Percentiles rank a stretch among this genome's conserved stretches.
phyloP scores from a whole-genome alignment of 148 eudicot species.

The Spergularia bocconei region DNA sequence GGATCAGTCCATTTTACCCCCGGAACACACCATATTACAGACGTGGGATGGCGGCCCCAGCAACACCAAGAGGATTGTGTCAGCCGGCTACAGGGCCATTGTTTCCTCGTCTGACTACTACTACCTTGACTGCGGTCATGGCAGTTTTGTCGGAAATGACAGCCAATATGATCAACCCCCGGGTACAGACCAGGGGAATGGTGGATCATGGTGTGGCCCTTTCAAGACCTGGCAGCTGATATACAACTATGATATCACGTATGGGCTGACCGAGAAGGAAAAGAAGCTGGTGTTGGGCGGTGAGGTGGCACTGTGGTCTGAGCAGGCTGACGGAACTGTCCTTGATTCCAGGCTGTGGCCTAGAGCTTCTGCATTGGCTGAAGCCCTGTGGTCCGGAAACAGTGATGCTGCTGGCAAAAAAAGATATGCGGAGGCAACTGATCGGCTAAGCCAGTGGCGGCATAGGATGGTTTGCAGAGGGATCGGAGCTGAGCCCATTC shows the following conservation, averaged over 20 bases:
- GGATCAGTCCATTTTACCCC: constrained; percentile 51
- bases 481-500: constrained; percentile 80
- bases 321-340: constrained; percentile 79
- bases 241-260: constrained; percentile 78
- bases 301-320: constrained; percentile 92
- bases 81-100: constrained; percentile 68
- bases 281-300: constrained; percentile 75
- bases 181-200: constrained; percentile 47
- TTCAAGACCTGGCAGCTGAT: constrained; percentile 91
- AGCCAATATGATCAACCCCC: constrained; percentile 55
- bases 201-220: constrained; percentile 95
- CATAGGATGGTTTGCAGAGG: constrained; percentile 79
- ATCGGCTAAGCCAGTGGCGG: constrained; percentile 81
- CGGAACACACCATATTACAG: constrained; percentile 57
- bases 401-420: constrained; percentile 59
- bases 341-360: constrained; percentile 81
- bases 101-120: constrained; percentile 81
- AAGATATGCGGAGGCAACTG: constrained; percentile 73
- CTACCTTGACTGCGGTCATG: constrained; percentile 96
- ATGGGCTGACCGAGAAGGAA: constrained; percentile 54
- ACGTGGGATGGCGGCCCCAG: constrained; percentile 71
- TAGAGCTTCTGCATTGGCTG: constrained; percentile 77
- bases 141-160: constrained; percentile 66
- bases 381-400: constrained; percentile 81
- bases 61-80: constrained; percentile 66